Percentiles rank a stretch among this genome's conserved stretches.
Conservation (phyloP, 192 early-diverging fungal species). For the Cetraspora pellucida region DNA sequence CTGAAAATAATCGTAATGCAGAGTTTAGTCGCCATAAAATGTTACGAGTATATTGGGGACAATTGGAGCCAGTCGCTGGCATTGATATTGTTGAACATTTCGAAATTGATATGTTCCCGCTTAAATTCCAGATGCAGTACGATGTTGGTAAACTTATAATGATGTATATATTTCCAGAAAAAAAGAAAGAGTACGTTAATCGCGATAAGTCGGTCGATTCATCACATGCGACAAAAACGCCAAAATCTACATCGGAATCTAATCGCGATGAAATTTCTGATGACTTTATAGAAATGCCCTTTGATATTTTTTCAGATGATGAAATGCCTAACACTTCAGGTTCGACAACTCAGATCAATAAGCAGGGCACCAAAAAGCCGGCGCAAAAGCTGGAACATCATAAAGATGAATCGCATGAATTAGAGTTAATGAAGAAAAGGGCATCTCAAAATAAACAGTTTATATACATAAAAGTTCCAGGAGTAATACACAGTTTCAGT, state of each 20-base stretch:
- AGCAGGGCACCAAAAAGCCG: background rate
- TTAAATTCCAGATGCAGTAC: slow-evolving; percentile 82
- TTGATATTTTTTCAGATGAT: background rate
- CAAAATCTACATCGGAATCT: background rate
- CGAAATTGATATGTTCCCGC: slow-evolving; percentile 83
- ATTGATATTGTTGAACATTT: slow-evolving; percentile 90
- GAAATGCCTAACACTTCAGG: background rate
- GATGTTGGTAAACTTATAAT: slow-evolving; percentile 81
- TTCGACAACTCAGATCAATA: background rate
- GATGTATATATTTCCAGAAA: slow-evolving; percentile 81
- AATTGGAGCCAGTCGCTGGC: slow-evolving; percentile 87
- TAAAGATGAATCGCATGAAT: slow-evolving; percentile 45
- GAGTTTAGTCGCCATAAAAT: slow-evolving; percentile 87
- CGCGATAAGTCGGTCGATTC: background rate
- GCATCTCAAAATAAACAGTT: slow-evolving; percentile 87
- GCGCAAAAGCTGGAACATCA: background rate
- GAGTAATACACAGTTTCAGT: slow-evolving; percentile 76
- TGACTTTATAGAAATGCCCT: background rate
- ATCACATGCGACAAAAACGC: background rate
- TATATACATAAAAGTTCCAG: slow-evolving; percentile 88
- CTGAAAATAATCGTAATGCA: slow-evolving; percentile 53
- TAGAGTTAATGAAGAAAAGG: slow-evolving; percentile 83
- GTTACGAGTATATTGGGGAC: slow-evolving; percentile 78
- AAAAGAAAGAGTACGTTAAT: slow-evolving; percentile 31
- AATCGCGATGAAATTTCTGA: background rate